Evolutionary conservation across 306 rosid species (phyloP).

Genomic region (Gillenia trifoliata): DNA sequence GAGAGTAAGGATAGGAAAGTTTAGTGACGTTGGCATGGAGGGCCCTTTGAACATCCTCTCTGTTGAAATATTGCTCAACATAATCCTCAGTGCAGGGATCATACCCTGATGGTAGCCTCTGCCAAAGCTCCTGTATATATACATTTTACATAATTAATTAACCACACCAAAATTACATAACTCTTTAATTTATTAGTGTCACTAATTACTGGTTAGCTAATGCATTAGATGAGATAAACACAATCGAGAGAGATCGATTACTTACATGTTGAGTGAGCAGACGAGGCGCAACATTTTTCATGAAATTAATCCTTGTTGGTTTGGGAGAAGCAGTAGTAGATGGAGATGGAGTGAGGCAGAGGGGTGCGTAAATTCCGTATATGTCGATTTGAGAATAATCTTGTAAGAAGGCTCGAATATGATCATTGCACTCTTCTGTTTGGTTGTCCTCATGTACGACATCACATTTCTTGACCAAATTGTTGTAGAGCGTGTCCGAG

Average conservation of each 20-base stretch:
- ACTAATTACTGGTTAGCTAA: neutral
- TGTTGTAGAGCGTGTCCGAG: conserved; percentile 34
- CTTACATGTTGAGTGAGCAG: conserved; percentile 48
- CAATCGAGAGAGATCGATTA: neutral
- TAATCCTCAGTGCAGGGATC: conserved; percentile 57
- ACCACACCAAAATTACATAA: neutral
- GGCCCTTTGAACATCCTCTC: conserved; percentile 56
- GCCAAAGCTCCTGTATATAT: conserved; percentile 42
- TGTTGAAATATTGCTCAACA: conserved; percentile 41
- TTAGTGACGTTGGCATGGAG: conserved; percentile 55
- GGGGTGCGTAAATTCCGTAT: conserved; percentile 48
- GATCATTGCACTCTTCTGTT: conserved; percentile 20
- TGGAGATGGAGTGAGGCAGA: conserved; percentile 20
- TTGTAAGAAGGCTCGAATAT: conserved; percentile 3
- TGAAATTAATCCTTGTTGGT: conserved; percentile 3
- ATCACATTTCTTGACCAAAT: conserved; percentile 28
- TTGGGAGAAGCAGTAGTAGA: neutral
- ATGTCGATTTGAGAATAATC: conserved; percentile 43
- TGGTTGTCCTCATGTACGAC: conserved; percentile 12
- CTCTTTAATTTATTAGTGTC: neutral
- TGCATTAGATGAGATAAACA: neutral
- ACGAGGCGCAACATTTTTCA: conserved; percentile 30
- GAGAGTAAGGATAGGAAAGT: conserved; percentile 43
- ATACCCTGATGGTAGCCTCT: conserved; percentile 44
- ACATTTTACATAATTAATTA: neutral